Percentiles rank a stretch among this genome's conserved stretches.
phyloP scores from a whole-genome alignment of 1,284 basidiomycete species.

The Pyrrhoderma noxium region DNA sequence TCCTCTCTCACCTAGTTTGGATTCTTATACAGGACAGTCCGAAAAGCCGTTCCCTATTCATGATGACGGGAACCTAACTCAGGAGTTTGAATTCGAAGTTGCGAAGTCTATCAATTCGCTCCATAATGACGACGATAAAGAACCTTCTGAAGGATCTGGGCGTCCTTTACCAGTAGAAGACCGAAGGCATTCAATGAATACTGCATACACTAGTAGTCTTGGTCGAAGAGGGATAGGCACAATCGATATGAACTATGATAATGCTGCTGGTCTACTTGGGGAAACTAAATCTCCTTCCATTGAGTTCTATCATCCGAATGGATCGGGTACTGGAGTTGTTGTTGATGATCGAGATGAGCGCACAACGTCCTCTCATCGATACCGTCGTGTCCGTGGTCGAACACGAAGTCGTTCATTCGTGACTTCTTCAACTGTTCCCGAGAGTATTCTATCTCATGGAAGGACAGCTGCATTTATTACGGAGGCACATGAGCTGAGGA shows the following conservation, averaged over 20 bases:
- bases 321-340: not conserved
- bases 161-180: not conserved
- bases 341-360: not conserved
- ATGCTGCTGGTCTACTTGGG: not conserved
- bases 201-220: not conserved
- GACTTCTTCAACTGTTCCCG: not conserved
- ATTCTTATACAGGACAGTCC: constrained; percentile 1
- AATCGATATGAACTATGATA: not conserved
- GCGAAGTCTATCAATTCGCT: not conserved
- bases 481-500: constrained; percentile 1
- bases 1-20: not conserved
- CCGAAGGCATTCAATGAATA: not conserved
- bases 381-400: not conserved
- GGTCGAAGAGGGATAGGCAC: not conserved
- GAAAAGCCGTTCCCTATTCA: not conserved
- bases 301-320: not conserved
- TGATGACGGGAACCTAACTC: not conserved
- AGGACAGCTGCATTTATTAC: not conserved
- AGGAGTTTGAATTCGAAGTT: not conserved
- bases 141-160: not conserved
- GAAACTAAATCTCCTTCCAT: not conserved
- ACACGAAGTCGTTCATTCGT: not conserved
- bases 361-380: not conserved
- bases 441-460: constrained; percentile 4
- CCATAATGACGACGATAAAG: not conserved